Base-by-base conservation (phyloP, 2,329 filamentous ascomycete genomes). In the Sarocladium strictum region DNA sequence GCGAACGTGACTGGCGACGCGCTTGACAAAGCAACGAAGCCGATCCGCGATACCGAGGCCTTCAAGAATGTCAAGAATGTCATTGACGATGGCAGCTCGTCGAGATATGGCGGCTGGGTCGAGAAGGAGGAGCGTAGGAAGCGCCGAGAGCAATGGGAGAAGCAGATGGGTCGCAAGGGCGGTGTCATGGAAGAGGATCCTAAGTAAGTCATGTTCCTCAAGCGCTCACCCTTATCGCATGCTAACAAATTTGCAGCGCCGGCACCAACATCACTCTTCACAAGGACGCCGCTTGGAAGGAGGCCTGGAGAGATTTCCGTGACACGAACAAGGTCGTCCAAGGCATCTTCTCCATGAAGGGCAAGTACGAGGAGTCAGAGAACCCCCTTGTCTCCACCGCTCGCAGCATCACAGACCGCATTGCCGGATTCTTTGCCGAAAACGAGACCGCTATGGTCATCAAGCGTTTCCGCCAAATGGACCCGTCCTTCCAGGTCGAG, bases 391-490 rank as follows among this genome's bases (percentile, higher is more conserved):
- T 99, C 59, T 89, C 86, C 47, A 97, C 93, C 0, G 94, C 92
- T 1, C 87, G 94, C 67, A 91, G 90, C 69, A 96, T 99, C 62
- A 93, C 92, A 29, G 94, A 99, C 70, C 84, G 88, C 56, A 85
- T 99, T 37, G 90, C 89, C 47, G 91, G 94, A 26, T 99, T 97
- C 76, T 99, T 99, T 62, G 94, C 94, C 58, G 94, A 99, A 72
- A 99, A 97, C 70, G 94, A 99, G 76, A 97, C 91, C 0, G 94
- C 94, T 27, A 87, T 87, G 81, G 94, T 99, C 33, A 96, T 97
- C 76, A 97, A 97, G 77, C 96, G 93, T 71, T 96, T 99, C 79
- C 86, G 93, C 47, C 83, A 92, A 63, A 97, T 97, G 84, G 94
- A 99, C 63, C 93, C 94, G 4, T 81, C 80, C 61, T 99, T 99